Base-by-base conservation (phyloP, 1,284 basidiomycete species). In the Boletus subluridellus region DNA sequence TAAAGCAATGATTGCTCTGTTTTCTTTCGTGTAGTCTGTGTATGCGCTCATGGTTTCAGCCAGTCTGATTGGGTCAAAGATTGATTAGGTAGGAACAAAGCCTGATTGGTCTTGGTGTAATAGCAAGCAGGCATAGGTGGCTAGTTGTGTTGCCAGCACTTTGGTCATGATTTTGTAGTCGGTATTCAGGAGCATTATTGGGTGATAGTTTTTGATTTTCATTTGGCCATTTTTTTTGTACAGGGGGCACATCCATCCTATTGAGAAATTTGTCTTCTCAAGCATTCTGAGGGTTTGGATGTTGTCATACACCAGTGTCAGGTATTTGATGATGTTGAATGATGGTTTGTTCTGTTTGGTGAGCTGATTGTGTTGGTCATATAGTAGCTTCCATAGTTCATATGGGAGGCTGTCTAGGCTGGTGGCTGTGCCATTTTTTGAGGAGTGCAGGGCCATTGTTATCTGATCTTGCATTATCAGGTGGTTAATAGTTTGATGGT, bases 81-180 rank as follows among this genome's bases (percentile, higher is more conserved):
- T 58, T 0, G 38, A 56, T 2, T 28, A 0, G 0, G 21, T 46
- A 0, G 55, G 64, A 0, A 66, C 28, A 0, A 65, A 66, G 0
- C 64, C 59, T 0, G 59, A 26, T 55, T 65, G 64, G 39, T 66
- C 39, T 0, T 6, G 54, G 52, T 65, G 64, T 0, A 65, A 47
- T 0, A 65, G 37, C 0, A 3, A 0, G 0, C 34, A 32, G 0
- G 55, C 42, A 0, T 56, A 44, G 0, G 6, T 3, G 0, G 52
- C 56, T 0, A 60, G 35, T 8, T 64, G 49, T 0, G 26, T 28
- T 0, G 64, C 41, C 0, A 65, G 49, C 0, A 17, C 38, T 14
- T 63, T 65, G 0, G 52, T 65, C 30, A 65, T 44, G 0, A 57
- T 48, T 6, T 65, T 65, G 17, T 65, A 65, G 39, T 65, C 52